Evolutionary conservation across 2,329 filamentous ascomycete genomes (phyloP), one percentile per base, ranked within the genome.

Genomic region (Aspergillus sp.): DNA sequence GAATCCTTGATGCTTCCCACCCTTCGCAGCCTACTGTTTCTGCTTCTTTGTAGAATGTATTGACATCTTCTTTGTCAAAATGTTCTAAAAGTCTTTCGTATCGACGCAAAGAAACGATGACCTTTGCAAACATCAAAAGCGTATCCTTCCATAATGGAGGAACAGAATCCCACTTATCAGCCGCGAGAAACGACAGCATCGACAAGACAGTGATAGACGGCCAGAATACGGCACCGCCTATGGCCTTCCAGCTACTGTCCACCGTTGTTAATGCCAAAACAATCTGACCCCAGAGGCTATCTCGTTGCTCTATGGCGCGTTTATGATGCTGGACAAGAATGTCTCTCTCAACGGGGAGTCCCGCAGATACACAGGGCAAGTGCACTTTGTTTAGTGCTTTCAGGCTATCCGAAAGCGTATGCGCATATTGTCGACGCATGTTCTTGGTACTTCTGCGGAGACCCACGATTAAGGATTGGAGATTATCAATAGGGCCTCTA

Each of bases 11-110:
- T 3, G 56, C 6, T 1, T 61, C 41, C 50, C 58, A 60, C 4
- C 46, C 41, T 11, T 57, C 24, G 35, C 56, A 5, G 11, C 27
- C 7, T 19, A 17, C n/a, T 14, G 39, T 33, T 35, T 59, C 53
- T 9, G 56, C 50, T 44, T 61, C 60, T 48, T 56, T 60, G 27
- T 39, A 58, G 47, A 62, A 59, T 15, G 54, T 37, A 33, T 58
- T 54, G 12, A 55, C 31, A 46, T 62, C 56, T 9, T 37, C 4
- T 6, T 40, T 52, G 15, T 52, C 50, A 23, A 52, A 45, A 44
- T 49, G 56, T 2, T 12, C 35, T 12, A 58, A n/a, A 37, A 61
- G 56, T 15, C 61, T 47, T 14, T 59, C 44, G 24, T 41, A 55
- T 35, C 53, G 50, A 6, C 54, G 46, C 43, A 61, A 19, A 12